A percentile compares a stretch with the other conserved stretches of the same genome.
These are phyloP conservation scores for Akebia trifoliata DNA, from an alignment of 164 flowering plant species.

Conservation along the genomic window DNA sequence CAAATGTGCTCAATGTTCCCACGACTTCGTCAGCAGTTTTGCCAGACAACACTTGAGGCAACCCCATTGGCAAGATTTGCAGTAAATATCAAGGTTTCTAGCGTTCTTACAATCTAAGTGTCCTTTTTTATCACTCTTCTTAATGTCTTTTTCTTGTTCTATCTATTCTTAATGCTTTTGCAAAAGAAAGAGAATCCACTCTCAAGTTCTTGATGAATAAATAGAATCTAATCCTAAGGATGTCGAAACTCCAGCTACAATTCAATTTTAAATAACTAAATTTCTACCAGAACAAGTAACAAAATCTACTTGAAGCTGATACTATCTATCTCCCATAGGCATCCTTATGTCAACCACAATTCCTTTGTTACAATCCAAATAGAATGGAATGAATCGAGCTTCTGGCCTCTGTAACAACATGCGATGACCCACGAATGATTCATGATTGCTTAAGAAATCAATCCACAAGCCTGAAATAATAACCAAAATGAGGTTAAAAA, in stretches of 20 bases:
- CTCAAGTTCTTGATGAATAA: background rate
- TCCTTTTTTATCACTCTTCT: background rate
- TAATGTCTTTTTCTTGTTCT: background rate
- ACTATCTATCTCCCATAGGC: constrained; percentile 29
- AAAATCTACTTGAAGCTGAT: constrained; percentile 2
- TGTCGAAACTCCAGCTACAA: background rate
- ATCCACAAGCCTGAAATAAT: constrained; percentile 22
- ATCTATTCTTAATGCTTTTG: background rate
- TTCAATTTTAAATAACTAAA: background rate
- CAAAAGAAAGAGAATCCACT: background rate
- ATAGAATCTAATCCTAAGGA: background rate
- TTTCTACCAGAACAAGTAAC: background rate
- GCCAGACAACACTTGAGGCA: constrained; percentile 57
- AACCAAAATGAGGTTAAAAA: too few species aligned
- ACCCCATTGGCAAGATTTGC: constrained; percentile 43
- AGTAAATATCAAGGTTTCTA: background rate
- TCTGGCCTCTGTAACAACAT: constrained; percentile 27
- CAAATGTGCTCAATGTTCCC: constrained; percentile 33
- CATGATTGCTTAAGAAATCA: constrained; percentile 18
- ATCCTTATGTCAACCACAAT: constrained; percentile 21
- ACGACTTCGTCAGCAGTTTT: constrained; percentile 37
- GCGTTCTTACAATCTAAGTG: constrained; percentile 5
- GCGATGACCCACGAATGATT: constrained; percentile 14
- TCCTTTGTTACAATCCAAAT: constrained; percentile 19
- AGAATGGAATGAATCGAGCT: constrained; percentile 16